Evolutionary conservation across 2,329 filamentous ascomycete genomes (phyloP), one percentile per base, ranked within the genome.

Genomic region (Boeremia exigua): DNA sequence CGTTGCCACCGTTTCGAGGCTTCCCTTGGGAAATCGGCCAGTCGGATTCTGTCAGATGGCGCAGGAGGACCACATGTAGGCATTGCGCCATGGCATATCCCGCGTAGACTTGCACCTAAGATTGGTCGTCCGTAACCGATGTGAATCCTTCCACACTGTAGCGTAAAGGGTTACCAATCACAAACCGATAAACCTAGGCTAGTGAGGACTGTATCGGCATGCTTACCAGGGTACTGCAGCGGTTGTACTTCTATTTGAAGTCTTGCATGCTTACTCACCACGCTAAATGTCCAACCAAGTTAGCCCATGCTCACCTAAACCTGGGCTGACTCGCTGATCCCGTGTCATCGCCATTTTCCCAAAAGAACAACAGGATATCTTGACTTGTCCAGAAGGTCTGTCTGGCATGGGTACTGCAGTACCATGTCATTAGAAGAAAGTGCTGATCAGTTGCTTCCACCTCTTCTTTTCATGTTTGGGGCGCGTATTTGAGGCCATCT

Each of bases 1-100:
- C 17, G 7, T 27, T 29, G 28, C 7, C 46, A 27, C 29, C 27
- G 36, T 40, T 12, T 32, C 36, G 36, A 40, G 46, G 10, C 8
- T 9, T 32, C 6, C 19, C 2, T 14, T 19, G 12, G 4, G 6
- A n/a, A 11, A 28, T 15, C 19, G 9, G 12, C 36, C 28, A 29
- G 36, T 48, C 27, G 25, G 25, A 17, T 25, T 15, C 47, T 56
- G 32, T 43, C 48, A 48, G 39, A 50, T 42, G 54, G 54, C 36
- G 42, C 28, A 42, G 17, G 23, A 28, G 39, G 23, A 11, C 27
- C 19, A 11, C 17, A 33, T 30, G 54, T 36, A 34, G 50, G 32
- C 37, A 48, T 23, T 14, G 33, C 39, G 23, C 40, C 15, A 46
- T 34, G 53, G 36, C 36, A 15, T 40, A 9, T 38, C 25, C 40